Percentiles rank a stretch among this genome's conserved stretches.
These are phyloP conservation scores for Pseudogymnoascus sp. DNA, from an alignment of 2,329 filamentous ascomycete genomes.

Conservation along the genomic window DNA sequence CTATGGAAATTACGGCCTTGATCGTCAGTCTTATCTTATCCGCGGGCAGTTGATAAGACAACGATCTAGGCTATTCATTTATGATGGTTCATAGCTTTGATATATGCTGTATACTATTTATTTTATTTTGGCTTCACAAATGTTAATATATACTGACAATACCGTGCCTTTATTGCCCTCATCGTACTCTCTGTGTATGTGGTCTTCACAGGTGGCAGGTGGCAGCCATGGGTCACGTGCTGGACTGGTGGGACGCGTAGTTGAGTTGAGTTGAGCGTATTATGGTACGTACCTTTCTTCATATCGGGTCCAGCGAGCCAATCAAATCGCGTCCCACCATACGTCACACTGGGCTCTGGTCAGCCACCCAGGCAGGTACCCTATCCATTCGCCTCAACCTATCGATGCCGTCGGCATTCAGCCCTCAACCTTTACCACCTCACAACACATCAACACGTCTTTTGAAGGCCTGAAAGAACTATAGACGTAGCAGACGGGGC, in stretches of 20 bases:
- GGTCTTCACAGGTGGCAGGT: neutral
- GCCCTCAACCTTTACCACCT: neutral
- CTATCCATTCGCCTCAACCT: slow-evolving; percentile 7
- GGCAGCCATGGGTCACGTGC: neutral
- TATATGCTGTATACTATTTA: neutral
- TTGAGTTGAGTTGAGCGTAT: neutral
- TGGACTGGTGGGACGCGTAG: neutral
- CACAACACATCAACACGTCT: neutral
- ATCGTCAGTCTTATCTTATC: slow-evolving; percentile 1
- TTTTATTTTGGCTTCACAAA: neutral
- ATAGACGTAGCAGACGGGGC: slow-evolving; percentile 1
- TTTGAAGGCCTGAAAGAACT: neutral
- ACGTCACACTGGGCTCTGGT: neutral
- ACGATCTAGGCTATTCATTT: neutral
- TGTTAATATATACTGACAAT: neutral
- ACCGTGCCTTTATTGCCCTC: neutral
- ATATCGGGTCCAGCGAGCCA: neutral
- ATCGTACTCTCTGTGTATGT: neutral
- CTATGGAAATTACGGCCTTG: neutral
- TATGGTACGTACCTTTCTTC: neutral
- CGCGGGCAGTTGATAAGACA: neutral
- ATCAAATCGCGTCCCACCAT: neutral
- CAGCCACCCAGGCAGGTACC: slow-evolving; percentile 9
- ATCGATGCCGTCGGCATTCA: slow-evolving; percentile 2
- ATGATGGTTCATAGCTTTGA: neutral